Base-by-base conservation (phyloP, 805 yeast genomes). In the Maudiozyma turicensis region DNA sequence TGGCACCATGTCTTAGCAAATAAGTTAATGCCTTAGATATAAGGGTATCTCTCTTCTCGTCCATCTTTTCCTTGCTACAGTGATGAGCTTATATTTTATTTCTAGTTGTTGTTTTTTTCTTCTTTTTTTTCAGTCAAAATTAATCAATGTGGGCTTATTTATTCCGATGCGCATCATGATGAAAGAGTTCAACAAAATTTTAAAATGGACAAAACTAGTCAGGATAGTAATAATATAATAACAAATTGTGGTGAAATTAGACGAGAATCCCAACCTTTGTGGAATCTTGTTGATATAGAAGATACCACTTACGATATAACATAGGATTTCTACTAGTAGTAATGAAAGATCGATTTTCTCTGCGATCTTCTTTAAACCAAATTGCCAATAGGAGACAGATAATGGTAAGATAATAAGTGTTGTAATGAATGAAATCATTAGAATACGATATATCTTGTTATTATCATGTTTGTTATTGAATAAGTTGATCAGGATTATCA, bases 1-100 rank as follows among this genome's bases (percentile, higher is more conserved):
- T 60, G 0, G 98, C 98, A 4, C 85, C 87, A 60, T 91, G 99
- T n/a, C 99, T 72, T 1, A 91, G 74, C 1, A 93, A 69, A 56
- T 84, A 82, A 6, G 95, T 76, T 32, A 93, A 69, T 0, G 86
- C 72, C 54, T 86, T 86, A 6, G 96, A 87, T 14, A 89, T 80
- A 38, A 66, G 68, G 6, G 73, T 59, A 50, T 77, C 80, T 58
- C 86, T 63, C 41, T 68, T 68, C 10, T 54, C 54, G 35, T 34
- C 43, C 13, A n/a, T 13, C 14, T 3, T 14, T 26, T 15, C 33
- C 13, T 33, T 33, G 11, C 2, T n/a, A 11, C 35, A 5, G 13
- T 35, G 4, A 35, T n/a, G 15, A 37, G 9, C 13, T 20, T 38
- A 32, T 44, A 5, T 13, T 3, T 8, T 13, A 26, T 38, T 37